phyloP scores from a whole-genome alignment of 306 rosid genomes.

The Acacia confusa region DNA sequence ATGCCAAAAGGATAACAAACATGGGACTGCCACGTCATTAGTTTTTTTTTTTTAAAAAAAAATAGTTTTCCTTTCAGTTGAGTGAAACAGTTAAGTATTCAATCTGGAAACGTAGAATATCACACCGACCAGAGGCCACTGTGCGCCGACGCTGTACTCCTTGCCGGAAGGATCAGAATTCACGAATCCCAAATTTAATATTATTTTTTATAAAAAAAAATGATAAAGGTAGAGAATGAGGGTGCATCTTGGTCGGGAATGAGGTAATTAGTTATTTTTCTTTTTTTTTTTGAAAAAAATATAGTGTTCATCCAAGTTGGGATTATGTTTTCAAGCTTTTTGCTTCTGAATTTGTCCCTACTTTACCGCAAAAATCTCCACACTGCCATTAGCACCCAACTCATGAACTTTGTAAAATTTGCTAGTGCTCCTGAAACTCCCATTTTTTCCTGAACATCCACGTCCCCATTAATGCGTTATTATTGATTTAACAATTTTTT shows the following conservation, averaged over 20 bases:
- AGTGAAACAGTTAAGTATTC: not conserved
- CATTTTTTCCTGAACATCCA: too few relatives aligned
- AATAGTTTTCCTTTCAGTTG: not conserved
- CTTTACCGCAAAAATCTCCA: not conserved
- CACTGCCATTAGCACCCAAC: not conserved
- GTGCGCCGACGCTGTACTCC: constrained; percentile 39
- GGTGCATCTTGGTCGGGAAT: constrained; percentile 25
- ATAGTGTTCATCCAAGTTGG: not conserved
- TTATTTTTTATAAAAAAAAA: not conserved
- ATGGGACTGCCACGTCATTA: constrained; percentile 37
- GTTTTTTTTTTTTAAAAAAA: not conserved
- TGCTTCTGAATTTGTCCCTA: constrained; percentile 36
- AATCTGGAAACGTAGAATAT: not conserved
- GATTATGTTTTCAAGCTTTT: constrained; percentile 27
- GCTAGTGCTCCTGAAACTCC: not conserved
- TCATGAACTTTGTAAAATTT: not conserved
- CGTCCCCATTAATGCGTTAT: too few relatives aligned
- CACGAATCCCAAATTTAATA: not conserved
- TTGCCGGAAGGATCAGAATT: constrained; percentile 31
- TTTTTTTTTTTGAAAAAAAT: not conserved
- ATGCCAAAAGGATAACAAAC: constrained; percentile 66
- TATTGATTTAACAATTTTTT: too few relatives aligned
- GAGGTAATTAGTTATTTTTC: constrained; percentile 17
- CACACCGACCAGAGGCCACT: constrained; percentile 33
- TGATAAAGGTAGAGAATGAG: not conserved